A percentile compares a stretch with the other conserved stretches of the same genome.
phyloP scores from a whole-genome alignment of 192 early-diverging fungal genomes.

The Podila epigama region DNA sequence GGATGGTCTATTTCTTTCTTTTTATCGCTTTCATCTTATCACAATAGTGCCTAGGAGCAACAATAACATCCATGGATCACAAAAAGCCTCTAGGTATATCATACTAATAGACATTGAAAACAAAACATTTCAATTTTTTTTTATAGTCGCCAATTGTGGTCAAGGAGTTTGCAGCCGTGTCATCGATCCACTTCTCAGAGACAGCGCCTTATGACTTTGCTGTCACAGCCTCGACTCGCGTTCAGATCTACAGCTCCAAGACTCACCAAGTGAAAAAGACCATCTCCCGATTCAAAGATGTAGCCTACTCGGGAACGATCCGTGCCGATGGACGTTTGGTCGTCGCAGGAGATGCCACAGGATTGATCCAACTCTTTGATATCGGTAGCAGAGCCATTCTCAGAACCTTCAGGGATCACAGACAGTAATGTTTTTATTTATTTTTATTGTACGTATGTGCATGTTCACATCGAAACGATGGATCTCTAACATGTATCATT shows the following conservation, averaged over 20 bases:
- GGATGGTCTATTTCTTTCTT: not conserved
- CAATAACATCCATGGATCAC: not conserved
- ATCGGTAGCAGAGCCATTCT: slow-evolving; percentile 71
- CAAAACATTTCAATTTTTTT: not conserved
- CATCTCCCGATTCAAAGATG: slow-evolving; percentile 91
- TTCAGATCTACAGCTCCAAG: slow-evolving; percentile 90
- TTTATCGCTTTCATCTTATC: not conserved
- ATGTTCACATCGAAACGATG: slow-evolving; percentile 2
- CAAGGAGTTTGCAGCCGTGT: slow-evolving; percentile 88
- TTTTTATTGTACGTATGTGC: too few relatives aligned
- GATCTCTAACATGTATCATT: not conserved
- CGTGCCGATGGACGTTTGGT: slow-evolving; percentile 90
- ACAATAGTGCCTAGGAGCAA: not conserved
- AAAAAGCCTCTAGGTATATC: too few relatives aligned
- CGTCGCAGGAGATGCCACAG: slow-evolving; percentile 91
- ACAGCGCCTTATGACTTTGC: slow-evolving; percentile 86
- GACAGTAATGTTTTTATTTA: too few relatives aligned
- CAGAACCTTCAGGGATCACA: slow-evolving; percentile 65
- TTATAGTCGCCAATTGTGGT: slow-evolving; percentile 83
- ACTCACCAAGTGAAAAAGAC: slow-evolving; percentile 88
- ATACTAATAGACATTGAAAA: not conserved
- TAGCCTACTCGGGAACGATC: slow-evolving; percentile 81
- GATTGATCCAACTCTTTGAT: slow-evolving; percentile 86
- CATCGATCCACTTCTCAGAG: slow-evolving; percentile 83
- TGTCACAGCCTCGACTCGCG: slow-evolving; percentile 87